Conservation (phyloP, 805 yeast genomes). For the Myxozyma udenii region DNA sequence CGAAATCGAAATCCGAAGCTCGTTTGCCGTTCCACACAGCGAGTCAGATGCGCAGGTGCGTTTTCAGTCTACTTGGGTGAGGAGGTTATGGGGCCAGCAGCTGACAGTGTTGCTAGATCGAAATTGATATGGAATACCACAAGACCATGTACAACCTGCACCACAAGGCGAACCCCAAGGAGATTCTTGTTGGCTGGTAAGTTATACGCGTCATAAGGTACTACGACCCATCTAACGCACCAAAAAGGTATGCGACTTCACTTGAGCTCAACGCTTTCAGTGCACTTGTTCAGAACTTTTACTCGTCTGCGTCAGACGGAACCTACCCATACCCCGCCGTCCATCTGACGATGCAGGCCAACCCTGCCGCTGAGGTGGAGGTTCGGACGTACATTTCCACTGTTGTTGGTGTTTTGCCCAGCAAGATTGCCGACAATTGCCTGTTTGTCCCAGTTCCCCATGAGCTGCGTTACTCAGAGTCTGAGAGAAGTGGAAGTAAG, state of each 20-base stretch:
- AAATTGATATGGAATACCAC: conserved; percentile 74
- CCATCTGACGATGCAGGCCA: conserved; percentile 68
- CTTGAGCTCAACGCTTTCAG: conserved; percentile 64
- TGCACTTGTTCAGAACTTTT: conserved; percentile 77
- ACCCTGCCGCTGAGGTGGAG: conserved; percentile 48
- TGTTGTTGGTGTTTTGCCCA: conserved; percentile 55
- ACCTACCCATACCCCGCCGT: conserved; percentile 74
- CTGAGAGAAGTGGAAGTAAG: conserved; percentile 60
- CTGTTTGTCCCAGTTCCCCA: conserved; percentile 76
- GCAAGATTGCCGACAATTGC: conserved; percentile 43
- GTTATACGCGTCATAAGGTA: too few relatives aligned
- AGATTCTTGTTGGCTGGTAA: conserved; percentile 82
- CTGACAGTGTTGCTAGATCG: conserved; percentile 40
- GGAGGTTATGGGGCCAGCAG: background rate
- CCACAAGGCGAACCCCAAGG: conserved; percentile 75
- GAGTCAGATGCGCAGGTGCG: conserved; percentile 63
- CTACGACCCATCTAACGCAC: too few relatives aligned
- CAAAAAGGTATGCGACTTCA: conserved; percentile 43
- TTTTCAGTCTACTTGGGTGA: background rate
- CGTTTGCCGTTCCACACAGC: conserved; percentile 76
- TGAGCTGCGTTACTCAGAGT: conserved; percentile 53
- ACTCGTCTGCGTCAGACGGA: conserved; percentile 62
- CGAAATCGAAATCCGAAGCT: conserved; percentile 67
- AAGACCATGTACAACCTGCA: conserved; percentile 65
- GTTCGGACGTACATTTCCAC: conserved; percentile 78